These are phyloP conservation scores for Wickerhamomyces sydowiorum DNA, from an alignment of 805 yeast species.

Conservation along the genomic window DNA sequence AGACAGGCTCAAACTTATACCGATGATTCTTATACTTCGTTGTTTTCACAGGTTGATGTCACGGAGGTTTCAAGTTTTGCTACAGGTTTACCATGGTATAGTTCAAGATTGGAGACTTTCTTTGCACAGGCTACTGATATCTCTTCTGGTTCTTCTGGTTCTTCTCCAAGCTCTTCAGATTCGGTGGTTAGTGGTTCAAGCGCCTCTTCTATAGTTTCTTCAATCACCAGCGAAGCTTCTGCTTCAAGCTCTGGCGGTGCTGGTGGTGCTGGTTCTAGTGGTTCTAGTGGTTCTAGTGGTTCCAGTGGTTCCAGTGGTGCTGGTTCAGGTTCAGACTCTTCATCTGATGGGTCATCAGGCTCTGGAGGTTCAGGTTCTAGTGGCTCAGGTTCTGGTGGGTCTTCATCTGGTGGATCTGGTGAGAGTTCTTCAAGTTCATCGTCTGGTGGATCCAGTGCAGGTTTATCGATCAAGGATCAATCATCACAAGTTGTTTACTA, in stretches of 20 bases:
- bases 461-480: not conserved
- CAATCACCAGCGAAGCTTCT: conserved; percentile 4
- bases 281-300: conserved; percentile 1
- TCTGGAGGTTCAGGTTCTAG: not conserved
- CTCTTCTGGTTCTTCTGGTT: conserved; percentile 5
- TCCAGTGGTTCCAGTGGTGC: conserved; percentile 1
- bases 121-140: conserved; percentile 6
- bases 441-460: conserved; percentile 1
- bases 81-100: conserved; percentile 28
- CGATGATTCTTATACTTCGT: conserved; percentile 28
- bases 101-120: conserved; percentile 18
- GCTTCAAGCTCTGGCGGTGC: conserved; percentile 10
- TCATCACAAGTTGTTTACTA: conserved; percentile 2
- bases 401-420: not conserved
- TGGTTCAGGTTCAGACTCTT: not conserved
- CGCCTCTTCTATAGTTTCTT: conserved; percentile 5
- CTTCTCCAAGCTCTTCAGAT: conserved; percentile 4
- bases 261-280: conserved; percentile 4
- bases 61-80: conserved; percentile 21
- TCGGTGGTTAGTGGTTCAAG: conserved; percentile 9
- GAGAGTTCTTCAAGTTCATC: not conserved
- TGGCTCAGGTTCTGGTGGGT: not conserved
- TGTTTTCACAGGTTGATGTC: conserved; percentile 22
- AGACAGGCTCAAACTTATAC: conserved; percentile 25
- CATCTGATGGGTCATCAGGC: not conserved